Evolutionary conservation across 768 basidiomycete genomes (phyloP).

Genomic region (Suillus subaureus): DNA sequence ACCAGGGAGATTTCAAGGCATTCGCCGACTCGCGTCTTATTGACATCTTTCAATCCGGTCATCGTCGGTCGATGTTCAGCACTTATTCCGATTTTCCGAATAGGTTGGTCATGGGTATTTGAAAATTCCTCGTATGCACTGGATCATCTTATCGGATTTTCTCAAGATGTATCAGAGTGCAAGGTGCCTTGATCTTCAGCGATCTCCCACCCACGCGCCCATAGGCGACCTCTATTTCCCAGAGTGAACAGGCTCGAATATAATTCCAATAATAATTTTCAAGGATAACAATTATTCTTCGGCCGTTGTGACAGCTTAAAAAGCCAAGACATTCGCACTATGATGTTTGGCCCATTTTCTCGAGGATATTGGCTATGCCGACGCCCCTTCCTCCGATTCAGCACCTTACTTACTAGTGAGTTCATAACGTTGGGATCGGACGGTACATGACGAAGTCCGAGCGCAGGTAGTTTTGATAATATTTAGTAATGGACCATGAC

Average conservation of each 20-base stretch:
- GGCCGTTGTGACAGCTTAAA: background rate
- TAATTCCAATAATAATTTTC: background rate
- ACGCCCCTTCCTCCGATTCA: too few relatives aligned
- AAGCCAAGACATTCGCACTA: background rate
- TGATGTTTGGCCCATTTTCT: background rate
- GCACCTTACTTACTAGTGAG: too few relatives aligned
- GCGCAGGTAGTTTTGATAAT: too few relatives aligned
- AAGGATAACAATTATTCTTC: background rate
- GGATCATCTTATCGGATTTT: background rate
- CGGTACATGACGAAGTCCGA: too few relatives aligned
- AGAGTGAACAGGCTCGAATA: background rate
- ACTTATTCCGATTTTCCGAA: background rate
- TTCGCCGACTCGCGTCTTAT: background rate
- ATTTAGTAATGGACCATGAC: too few relatives aligned
- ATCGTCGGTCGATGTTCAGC: background rate
- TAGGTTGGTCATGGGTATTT: background rate
- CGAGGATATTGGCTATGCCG: too few relatives aligned
- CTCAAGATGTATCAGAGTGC: background rate
- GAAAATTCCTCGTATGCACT: background rate
- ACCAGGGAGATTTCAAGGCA: background rate
- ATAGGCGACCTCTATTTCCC: background rate
- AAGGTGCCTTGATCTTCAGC: background rate
- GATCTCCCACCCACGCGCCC: background rate
- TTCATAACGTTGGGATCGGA: too few relatives aligned
- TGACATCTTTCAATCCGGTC: background rate